Conservation (phyloP, 2,329 filamentous ascomycete species). For the Fusarium hainanense region DNA sequence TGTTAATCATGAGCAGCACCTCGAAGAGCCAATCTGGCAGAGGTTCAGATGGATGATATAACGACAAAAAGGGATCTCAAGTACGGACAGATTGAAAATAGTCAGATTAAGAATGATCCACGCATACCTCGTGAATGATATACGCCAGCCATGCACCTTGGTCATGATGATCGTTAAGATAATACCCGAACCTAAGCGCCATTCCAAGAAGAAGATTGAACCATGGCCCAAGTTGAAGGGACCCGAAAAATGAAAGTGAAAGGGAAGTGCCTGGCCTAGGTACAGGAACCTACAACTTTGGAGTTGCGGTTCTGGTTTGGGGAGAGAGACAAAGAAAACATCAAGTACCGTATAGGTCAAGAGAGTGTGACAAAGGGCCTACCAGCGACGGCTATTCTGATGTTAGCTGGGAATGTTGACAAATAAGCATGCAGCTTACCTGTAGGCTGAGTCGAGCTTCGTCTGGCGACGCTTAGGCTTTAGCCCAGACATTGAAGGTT, state of each 20-base stretch:
- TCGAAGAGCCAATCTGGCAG: slow-evolving; percentile 6
- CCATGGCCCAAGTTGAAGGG: slow-evolving; percentile 5
- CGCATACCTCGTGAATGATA: slow-evolving; percentile 51
- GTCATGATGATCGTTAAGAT: slow-evolving; percentile 45
- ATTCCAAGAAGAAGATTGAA: slow-evolving; percentile 27
- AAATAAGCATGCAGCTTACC: slow-evolving; percentile 41
- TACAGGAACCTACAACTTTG: slow-evolving; percentile 25
- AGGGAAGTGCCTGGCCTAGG: slow-evolving; percentile 39
- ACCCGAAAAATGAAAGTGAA: slow-evolving; percentile 9
- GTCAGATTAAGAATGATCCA: slow-evolving; percentile 47
- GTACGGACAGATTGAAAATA: slow-evolving; percentile 20
- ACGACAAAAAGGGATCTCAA: slow-evolving; percentile 10
- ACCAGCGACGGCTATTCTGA: slow-evolving; percentile 52
- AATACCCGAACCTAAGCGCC: slow-evolving; percentile 41
- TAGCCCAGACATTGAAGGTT: slow-evolving; percentile 34
- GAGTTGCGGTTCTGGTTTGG: slow-evolving; percentile 16
- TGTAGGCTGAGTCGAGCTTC: slow-evolving; percentile 54
- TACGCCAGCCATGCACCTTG: slow-evolving; percentile 47
- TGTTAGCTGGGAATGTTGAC: slow-evolving; percentile 22
- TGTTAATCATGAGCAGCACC: slow-evolving; percentile 13
- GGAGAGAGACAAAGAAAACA: slow-evolving; percentile 21
- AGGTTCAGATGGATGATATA: slow-evolving; percentile 7
- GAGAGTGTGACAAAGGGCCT: slow-evolving; percentile 7
- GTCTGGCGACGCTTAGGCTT: slow-evolving; percentile 49
- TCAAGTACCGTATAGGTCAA: slow-evolving; percentile 22